Percentiles rank a stretch among this genome's conserved stretches.
Evolutionary conservation across 2,329 filamentous ascomycete species (phyloP).

Genomic region (Trichoderma harzianum): DNA sequence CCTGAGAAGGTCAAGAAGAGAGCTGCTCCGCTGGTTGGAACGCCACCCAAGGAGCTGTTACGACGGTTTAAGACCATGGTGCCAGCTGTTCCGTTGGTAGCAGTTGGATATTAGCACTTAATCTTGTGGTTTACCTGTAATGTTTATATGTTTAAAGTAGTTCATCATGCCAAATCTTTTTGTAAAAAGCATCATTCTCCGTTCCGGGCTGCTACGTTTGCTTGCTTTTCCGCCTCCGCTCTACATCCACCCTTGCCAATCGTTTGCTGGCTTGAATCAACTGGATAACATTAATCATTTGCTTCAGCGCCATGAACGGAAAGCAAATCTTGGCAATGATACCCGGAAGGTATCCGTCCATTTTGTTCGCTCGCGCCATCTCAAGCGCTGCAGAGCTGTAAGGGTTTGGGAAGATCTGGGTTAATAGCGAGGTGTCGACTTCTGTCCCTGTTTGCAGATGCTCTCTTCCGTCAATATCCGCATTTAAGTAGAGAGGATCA

Average conservation of each 20-base stretch:
- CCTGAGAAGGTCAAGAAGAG: background rate
- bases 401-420: conserved; percentile 76
- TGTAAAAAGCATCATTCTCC: background rate
- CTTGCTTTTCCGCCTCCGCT: background rate
- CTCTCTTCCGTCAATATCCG: conserved; percentile 44
- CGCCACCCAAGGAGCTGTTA: background rate
- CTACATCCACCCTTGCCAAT: conserved; percentile 65
- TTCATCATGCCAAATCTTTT: background rate
- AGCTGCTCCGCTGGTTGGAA: background rate
- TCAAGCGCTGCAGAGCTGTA: conserved; percentile 90
- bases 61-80: background rate
- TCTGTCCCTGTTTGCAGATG: conserved; percentile 61
- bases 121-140: background rate
- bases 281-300: conserved; percentile 89
- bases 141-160: background rate
- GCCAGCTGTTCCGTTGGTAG: background rate
- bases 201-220: background rate
- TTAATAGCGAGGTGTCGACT: conserved; percentile 63
- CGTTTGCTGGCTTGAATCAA: conserved; percentile 86
- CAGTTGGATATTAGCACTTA: background rate
- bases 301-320: conserved; percentile 85
- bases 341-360: conserved; percentile 63
- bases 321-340: conserved; percentile 73
- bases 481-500: conserved; percentile 75
- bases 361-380: conserved; percentile 87